Conservation (phyloP, 805 yeast species). For the Hanseniaspora occidentalis region DNA sequence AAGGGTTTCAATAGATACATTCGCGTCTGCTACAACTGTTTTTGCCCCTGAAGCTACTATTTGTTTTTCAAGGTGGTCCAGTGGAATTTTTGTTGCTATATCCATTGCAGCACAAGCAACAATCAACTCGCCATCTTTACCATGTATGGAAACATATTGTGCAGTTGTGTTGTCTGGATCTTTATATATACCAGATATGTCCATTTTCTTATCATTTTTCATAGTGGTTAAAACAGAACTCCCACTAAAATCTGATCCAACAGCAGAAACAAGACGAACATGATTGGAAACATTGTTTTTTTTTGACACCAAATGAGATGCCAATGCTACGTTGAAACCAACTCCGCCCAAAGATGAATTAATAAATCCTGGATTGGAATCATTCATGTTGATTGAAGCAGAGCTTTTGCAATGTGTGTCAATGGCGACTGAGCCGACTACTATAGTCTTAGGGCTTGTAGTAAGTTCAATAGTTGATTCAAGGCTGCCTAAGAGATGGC, state of each 20-base stretch:
- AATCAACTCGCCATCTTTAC: slow-evolving; percentile 45
- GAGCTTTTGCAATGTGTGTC: slow-evolving; percentile 48
- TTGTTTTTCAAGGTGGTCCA: slow-evolving; percentile 29
- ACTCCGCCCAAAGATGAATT: slow-evolving; percentile 67
- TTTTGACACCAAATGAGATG: slow-evolving; percentile 30
- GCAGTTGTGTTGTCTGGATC: slow-evolving; percentile 33
- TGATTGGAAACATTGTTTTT: slow-evolving; percentile 10
- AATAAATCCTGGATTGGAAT: slow-evolving; percentile 64
- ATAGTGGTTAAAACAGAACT: slow-evolving; percentile 20
- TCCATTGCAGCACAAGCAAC: slow-evolving; percentile 81
- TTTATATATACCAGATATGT: slow-evolving; percentile 13
- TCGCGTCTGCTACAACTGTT: slow-evolving; percentile 53
- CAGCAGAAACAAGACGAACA: slow-evolving; percentile 39
- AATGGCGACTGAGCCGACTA: slow-evolving; percentile 67
- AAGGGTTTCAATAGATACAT: slow-evolving; percentile 37
- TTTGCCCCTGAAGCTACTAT: slow-evolving; percentile 33
- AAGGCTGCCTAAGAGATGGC: background rate
- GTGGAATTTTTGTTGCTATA: slow-evolving; percentile 41
- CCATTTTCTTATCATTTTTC: slow-evolving; percentile 21
- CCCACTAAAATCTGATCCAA: slow-evolving; percentile 52
- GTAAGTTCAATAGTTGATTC: background rate
- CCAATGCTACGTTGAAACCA: slow-evolving; percentile 67
- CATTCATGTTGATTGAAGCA: slow-evolving; percentile 26
- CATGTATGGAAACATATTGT: slow-evolving; percentile 62
- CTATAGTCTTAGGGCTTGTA: slow-evolving; percentile 22